phyloP scores from a whole-genome alignment of 179 eudicot genomes.

The Vitellaria paradoxa region DNA sequence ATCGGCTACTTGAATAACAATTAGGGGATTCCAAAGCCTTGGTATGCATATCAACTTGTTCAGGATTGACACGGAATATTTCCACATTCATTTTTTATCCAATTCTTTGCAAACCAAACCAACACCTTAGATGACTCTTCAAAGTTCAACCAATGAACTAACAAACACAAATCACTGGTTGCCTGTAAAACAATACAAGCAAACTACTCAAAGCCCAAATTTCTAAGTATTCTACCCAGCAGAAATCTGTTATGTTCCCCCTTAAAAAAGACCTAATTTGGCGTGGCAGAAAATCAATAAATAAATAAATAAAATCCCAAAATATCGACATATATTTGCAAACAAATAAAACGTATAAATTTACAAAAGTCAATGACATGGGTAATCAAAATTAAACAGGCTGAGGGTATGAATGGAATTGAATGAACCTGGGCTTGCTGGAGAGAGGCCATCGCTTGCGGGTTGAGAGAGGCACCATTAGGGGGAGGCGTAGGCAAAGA shows the following conservation, averaged over 20 bases:
- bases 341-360: neutral
- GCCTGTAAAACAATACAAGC: neutral
- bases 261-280: neutral
- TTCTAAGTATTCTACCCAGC: neutral
- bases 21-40: neutral
- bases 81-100: neutral
- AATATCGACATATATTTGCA: neutral
- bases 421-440: conserved; percentile 73
- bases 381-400: neutral
- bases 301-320: neutral
- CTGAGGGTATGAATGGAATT: neutral
- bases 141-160: neutral
- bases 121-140: neutral
- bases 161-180: neutral
- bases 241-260: neutral
- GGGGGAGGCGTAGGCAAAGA: conserved; percentile 51
- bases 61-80: neutral
- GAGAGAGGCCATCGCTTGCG: conserved; percentile 64
- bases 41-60: neutral
- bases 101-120: neutral
- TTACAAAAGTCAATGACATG: neutral
- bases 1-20: neutral
- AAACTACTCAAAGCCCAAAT: neutral
- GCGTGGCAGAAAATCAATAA: neutral
- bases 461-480: conserved; percentile 41